Conservation (phyloP, 495 filamentous ascomycete genomes). For the Tuber microsphaerosporum region DNA sequence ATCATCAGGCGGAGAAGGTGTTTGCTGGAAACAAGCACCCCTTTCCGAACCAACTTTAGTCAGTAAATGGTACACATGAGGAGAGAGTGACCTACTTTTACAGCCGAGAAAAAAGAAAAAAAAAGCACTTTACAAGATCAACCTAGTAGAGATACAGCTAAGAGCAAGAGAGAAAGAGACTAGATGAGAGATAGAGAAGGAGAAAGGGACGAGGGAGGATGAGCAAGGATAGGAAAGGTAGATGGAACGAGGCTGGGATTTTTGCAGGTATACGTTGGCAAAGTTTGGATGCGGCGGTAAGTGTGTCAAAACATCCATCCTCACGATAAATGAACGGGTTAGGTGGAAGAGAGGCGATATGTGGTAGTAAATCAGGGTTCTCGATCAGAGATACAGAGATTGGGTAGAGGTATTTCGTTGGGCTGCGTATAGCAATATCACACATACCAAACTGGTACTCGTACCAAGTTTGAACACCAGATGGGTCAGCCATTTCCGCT, state of each 20-base stretch:
- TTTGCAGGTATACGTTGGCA: slow-evolving; percentile 4
- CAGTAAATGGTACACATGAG: neutral
- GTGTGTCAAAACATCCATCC: neutral
- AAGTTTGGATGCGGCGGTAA: neutral
- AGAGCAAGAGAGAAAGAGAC: neutral
- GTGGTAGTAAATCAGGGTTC: neutral
- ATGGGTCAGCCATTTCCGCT: neutral
- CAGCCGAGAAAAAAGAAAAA: neutral
- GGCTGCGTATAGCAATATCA: slow-evolving; percentile 5
- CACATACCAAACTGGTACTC: slow-evolving; percentile 2
- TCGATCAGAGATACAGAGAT: neutral
- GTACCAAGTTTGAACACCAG: slow-evolving; percentile 5
- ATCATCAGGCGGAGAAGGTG: neutral
- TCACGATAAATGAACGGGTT: neutral
- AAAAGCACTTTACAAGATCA: neutral
- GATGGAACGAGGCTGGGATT: slow-evolving; percentile 4
- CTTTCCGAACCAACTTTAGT: neutral
- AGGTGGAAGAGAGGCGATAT: neutral
- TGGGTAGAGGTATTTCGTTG: neutral
- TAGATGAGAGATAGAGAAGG: neutral
- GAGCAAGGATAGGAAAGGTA: neutral
- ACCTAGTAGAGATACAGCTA: neutral
- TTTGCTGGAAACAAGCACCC: neutral
- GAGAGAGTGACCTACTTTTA: neutral
- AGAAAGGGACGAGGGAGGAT: neutral